Base-by-base conservation (phyloP, 176 grass and related monocot genomes). In the Juncus effusus region DNA sequence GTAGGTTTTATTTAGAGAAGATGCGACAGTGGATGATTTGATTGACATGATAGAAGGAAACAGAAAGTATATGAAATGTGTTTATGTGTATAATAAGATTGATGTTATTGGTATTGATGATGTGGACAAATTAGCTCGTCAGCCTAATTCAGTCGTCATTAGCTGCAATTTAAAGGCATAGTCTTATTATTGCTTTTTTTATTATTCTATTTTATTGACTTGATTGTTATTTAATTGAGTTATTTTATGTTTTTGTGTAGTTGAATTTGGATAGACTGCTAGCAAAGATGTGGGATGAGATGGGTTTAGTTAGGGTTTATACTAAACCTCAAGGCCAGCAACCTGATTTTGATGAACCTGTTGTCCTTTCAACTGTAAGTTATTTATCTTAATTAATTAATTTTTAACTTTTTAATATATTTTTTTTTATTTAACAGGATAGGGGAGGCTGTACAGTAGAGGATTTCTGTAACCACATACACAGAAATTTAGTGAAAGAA, bases 41-140 rank as follows among this genome's bases (percentile, higher is more conserved):
- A 99, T 99, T 12, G 94, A 99, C 45, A 88, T 93, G 7, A 99
- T 99, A 11, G 94, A 99, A 81, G 94, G 88, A 68, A 99, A 99
- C 57, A 82, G 93, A 4, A 96, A 93, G 64, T 99, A 99, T 61
- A 99, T 99, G 36, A 97, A 97, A 67, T 97, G 94, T 75, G 63
- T 99, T 78, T 99, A 99, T 64, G 94, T 99, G 58, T 99, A 99
- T 76, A 99, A 99, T 78, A 99, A 99, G 77, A 99, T 99, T 76
- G 94, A 99, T 78, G 94, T 99, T 44, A 76, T 99, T 54, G 94
- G 94, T 78, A 99, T 99, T 70, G 94, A 99, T 74, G 94, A 99
- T 74, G 88, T 99, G 60, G 94, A 99, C 74, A 89, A 79, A 1
- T 85, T 99, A 59, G 77, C 94, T 36, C 85, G 94, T 66, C 94